These are phyloP conservation scores for Ambrosiella cleistominuta DNA, from an alignment of 2,329 filamentous ascomycete species.

Conservation along the genomic window DNA sequence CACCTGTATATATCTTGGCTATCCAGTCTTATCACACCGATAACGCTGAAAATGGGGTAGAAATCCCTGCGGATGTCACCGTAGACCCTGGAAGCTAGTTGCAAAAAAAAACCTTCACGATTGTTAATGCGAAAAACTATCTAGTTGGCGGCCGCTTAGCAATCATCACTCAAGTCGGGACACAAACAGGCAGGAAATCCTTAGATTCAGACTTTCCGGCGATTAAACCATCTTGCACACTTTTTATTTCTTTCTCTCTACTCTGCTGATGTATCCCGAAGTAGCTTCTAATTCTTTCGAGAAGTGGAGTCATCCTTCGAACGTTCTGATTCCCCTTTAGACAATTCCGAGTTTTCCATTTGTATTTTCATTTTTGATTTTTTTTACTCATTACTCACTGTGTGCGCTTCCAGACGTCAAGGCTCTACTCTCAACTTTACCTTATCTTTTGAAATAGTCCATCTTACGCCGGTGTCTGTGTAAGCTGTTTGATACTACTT, in stretches of 20 bases:
- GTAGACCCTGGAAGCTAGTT: background rate
- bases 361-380: background rate
- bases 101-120: background rate
- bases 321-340: background rate
- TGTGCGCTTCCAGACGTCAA: too few relatives aligned
- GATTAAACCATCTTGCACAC: too few relatives aligned
- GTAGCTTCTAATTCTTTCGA: background rate
- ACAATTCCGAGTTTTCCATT: background rate
- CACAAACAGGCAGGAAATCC: too few relatives aligned
- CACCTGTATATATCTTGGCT: background rate
- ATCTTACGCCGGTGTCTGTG: too few relatives aligned
- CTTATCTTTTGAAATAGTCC: too few relatives aligned
- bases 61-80: background rate
- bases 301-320: background rate
- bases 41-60: background rate
- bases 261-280: background rate
- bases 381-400: background rate
- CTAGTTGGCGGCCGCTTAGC: background rate
- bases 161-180: background rate
- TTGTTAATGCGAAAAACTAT: background rate
- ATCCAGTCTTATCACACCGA: constrained; percentile 1
- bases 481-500: too few relatives aligned
- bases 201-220: too few relatives aligned
- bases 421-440: too few relatives aligned
- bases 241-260: background rate